phyloP scores from a whole-genome alignment of 2,329 filamentous ascomycete genomes.

The Cercospora janseana region DNA sequence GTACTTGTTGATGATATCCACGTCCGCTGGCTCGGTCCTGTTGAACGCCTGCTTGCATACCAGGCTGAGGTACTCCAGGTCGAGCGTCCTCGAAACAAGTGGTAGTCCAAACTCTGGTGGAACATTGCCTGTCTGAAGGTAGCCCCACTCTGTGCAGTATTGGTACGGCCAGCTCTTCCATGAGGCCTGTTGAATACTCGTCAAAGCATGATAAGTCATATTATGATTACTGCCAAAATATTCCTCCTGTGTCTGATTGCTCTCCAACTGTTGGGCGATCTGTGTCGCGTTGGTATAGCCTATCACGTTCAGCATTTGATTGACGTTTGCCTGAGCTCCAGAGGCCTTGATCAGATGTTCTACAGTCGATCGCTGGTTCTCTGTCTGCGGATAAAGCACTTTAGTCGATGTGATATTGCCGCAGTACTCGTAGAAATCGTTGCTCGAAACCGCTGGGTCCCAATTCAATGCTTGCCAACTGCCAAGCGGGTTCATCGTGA shows the following conservation, averaged over 20 bases:
- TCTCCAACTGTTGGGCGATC: conserved; percentile 41
- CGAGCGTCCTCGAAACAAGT: conserved; percentile 68
- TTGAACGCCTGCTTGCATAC: conserved; percentile 69
- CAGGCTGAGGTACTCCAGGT: conserved; percentile 60
- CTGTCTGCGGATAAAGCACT: conserved; percentile 46
- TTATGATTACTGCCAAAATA: conserved; percentile 53
- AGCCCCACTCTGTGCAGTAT: conserved; percentile 64
- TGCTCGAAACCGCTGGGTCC: conserved; percentile 55
- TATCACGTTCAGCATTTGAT: conserved; percentile 56
- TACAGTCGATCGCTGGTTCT: conserved; percentile 42
- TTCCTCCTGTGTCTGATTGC: conserved; percentile 46
- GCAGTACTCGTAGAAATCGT: conserved; percentile 55
- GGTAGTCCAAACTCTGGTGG: conserved; percentile 61
- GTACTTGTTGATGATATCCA: conserved; percentile 69
- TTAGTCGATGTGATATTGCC: conserved; percentile 52
- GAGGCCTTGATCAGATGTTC: conserved; percentile 48
- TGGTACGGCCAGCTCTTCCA: conserved; percentile 55
- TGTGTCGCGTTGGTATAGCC: conserved; percentile 52
- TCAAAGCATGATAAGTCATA: conserved; percentile 33
- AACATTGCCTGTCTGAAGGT: conserved; percentile 69
- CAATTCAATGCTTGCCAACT: conserved; percentile 59
- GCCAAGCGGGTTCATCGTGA: conserved; percentile 34
- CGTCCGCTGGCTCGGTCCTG: conserved; percentile 62
- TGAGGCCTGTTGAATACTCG: conserved; percentile 14
- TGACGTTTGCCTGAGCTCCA: conserved; percentile 49